Conservation (phyloP, 2,329 filamentous ascomycete species). For the Cadophora malorum region DNA sequence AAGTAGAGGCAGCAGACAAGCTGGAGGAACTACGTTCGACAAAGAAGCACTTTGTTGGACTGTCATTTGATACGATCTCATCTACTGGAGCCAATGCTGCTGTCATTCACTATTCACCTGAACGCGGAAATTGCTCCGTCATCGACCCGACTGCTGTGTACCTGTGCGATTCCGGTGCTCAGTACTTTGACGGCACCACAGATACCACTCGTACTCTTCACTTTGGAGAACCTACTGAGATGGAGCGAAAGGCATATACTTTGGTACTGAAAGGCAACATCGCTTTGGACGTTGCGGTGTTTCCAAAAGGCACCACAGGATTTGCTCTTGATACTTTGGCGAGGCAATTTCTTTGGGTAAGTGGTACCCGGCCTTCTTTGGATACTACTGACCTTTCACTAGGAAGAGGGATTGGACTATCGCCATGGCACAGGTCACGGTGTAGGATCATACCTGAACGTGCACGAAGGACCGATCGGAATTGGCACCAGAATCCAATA, state of each 20-base stretch:
- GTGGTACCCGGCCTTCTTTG: background rate
- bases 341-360: conserved; percentile 88
- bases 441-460: conserved; percentile 93
- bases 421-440: conserved; percentile 96
- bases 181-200: conserved; percentile 94
- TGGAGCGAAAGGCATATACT: conserved; percentile 89
- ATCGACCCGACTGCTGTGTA: conserved; percentile 90
- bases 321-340: conserved; percentile 90
- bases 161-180: conserved; percentile 96
- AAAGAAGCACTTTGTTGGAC: conserved; percentile 78
- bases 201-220: conserved; percentile 94
- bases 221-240: conserved; percentile 82
- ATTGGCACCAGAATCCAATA: conserved; percentile 93
- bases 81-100: conserved; percentile 86
- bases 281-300: conserved; percentile 82
- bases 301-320: conserved; percentile 93
- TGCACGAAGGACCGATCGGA: conserved; percentile 96
- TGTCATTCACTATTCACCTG: conserved; percentile 94
- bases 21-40: conserved; percentile 76
- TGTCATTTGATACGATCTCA: conserved; percentile 96
- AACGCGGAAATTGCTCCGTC: conserved; percentile 78
- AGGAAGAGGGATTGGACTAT: conserved; percentile 86
- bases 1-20: conserved; percentile 91
- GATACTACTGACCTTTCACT: conserved; percentile 25
- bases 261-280: conserved; percentile 95